phyloP scores from a whole-genome alignment of 208 protist genomes.

The Porcisia deanei region DNA sequence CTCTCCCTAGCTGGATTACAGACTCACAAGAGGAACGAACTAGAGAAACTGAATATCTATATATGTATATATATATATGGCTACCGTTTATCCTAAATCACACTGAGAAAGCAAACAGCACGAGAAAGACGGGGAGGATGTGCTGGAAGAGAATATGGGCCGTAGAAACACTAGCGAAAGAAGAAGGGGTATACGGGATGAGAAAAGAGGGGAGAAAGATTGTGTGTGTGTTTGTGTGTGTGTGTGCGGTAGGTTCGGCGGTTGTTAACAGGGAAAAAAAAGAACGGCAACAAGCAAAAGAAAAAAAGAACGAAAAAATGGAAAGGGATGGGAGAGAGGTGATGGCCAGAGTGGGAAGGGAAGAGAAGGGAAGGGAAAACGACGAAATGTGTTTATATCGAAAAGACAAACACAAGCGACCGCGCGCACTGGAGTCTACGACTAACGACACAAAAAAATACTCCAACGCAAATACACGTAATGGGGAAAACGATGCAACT shows the following conservation, averaged over 20 bases:
- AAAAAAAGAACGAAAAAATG: constrained; percentile 17
- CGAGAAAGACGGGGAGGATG: constrained; percentile 2
- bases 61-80: neutral
- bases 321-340: too few relatives aligned
- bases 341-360: too few relatives aligned
- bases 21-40: neutral
- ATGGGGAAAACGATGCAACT: neutral
- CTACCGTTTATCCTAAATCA: neutral
- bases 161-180: neutral
- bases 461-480: neutral
- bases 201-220: neutral
- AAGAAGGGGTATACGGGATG: neutral
- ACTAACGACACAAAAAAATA: neutral
- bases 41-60: neutral
- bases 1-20: neutral
- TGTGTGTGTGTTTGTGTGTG: too few relatives aligned
- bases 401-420: neutral
- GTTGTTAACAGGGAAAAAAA: constrained; percentile 1
- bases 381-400: too few relatives aligned
- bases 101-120: constrained; percentile 18
- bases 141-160: neutral
- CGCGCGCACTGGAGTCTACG: neutral
- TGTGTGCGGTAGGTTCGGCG: neutral
- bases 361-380: too few relatives aligned
- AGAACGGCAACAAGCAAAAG: neutral